These are phyloP conservation scores for Trichoderma lentiforme DNA, from an alignment of 2,329 filamentous ascomycete species.

Conservation along the genomic window DNA sequence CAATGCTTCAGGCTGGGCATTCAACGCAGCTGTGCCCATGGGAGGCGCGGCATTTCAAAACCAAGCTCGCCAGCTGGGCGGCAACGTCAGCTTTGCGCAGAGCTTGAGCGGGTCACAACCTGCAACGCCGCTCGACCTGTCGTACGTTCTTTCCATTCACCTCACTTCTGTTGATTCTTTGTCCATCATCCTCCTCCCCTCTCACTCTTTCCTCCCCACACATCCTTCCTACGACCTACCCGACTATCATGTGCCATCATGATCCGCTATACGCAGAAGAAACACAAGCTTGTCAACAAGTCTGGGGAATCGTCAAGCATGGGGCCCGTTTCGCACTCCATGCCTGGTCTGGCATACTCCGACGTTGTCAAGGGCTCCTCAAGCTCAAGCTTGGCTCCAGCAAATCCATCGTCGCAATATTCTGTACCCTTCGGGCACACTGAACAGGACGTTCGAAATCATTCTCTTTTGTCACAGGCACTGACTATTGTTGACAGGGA, in stretches of 20 bases:
- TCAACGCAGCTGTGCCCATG: conserved; percentile 61
- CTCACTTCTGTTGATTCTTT: not conserved
- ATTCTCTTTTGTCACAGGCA: not conserved
- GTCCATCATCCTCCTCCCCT: not conserved
- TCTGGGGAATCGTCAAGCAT: conserved; percentile 3
- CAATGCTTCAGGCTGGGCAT: conserved; percentile 58
- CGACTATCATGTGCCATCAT: not conserved
- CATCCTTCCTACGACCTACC: not conserved
- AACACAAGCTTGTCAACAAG: conserved; percentile 21
- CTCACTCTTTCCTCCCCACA: not conserved
- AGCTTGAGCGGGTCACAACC: conserved; percentile 62
- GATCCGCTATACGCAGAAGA: conserved; percentile 8
- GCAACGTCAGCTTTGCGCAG: conserved; percentile 64
- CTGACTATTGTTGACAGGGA: conserved; percentile 44
- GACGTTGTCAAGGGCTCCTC: conserved; percentile 33
- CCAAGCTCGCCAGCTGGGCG: conserved; percentile 51
- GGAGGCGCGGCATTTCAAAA: conserved; percentile 53
- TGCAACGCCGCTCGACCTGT: conserved; percentile 59
- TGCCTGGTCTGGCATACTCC: conserved; percentile 27
- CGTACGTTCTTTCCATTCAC: conserved; percentile 49
- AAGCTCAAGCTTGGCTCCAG: not conserved
- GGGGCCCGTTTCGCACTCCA: not conserved
- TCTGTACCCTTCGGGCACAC: not conserved
- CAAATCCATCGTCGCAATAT: not conserved
- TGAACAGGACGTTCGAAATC: not conserved